Conservation (phyloP, 2,329 filamentous ascomycete genomes). For the Claviceps sp. region DNA sequence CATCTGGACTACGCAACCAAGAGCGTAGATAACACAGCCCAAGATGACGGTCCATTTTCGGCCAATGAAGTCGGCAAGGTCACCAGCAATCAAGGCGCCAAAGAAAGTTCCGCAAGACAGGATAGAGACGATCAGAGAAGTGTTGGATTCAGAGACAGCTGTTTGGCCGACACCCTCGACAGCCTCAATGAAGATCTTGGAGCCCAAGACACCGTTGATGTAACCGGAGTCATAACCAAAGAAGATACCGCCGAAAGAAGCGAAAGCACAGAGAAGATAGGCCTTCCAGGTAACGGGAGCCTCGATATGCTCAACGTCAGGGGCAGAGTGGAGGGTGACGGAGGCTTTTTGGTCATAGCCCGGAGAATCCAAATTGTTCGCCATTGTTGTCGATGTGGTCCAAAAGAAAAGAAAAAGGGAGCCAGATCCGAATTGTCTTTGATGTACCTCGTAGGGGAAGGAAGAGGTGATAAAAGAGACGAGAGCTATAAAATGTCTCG, state of each 20-base stretch:
- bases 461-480: not conserved
- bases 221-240: conserved; percentile 71
- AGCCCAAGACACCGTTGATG: conserved; percentile 51
- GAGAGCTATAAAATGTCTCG: not conserved
- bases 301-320: conserved; percentile 47
- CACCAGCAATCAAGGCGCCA: conserved; percentile 63
- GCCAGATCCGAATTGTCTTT: not conserved
- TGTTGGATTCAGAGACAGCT: conserved; percentile 27
- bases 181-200: conserved; percentile 35
- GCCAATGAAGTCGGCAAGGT: conserved; percentile 62
- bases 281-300: conserved; percentile 56
- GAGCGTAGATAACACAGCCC: conserved; percentile 57
- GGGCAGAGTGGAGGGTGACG: conserved; percentile 26
- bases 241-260: conserved; percentile 60
- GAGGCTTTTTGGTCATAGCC: conserved; percentile 13
- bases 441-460: not conserved
- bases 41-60: conserved; percentile 59
- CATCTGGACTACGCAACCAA: conserved; percentile 58
- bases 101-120: conserved; percentile 70
- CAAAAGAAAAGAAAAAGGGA: no score
- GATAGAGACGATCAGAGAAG: conserved; percentile 56
- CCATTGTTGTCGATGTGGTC: conserved; percentile 2
- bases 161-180: conserved; percentile 30
- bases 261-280: conserved; percentile 57
- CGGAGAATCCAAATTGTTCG: conserved; percentile 7